These are phyloP conservation scores for Stagonosporopsis chrysanthemi DNA, from an alignment of 2,329 filamentous ascomycete species.

Conservation along the genomic window DNA sequence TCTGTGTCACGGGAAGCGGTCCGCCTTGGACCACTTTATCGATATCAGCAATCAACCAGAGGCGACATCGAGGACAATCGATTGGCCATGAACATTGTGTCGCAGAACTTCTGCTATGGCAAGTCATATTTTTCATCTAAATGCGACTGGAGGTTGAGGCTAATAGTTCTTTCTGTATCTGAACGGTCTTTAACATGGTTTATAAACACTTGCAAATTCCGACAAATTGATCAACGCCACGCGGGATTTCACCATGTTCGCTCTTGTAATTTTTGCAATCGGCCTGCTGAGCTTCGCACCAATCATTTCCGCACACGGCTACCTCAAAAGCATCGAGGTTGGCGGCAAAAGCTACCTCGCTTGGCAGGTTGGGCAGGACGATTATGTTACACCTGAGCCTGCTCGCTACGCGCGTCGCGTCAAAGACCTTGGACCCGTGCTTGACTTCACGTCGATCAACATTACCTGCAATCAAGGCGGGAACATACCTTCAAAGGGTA, in stretches of 20 bases:
- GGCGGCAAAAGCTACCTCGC: slow-evolving; percentile 25
- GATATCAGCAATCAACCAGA: neutral
- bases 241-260: neutral
- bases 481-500: slow-evolving; percentile 31
- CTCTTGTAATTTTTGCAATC: neutral
- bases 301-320: slow-evolving; percentile 19
- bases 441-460: slow-evolving; percentile 25
- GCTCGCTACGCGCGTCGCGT: slow-evolving; percentile 25
- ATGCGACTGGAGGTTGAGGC: neutral
- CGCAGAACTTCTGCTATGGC: too few species aligned
- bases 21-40: neutral
- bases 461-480: slow-evolving; percentile 35
- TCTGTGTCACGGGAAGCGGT: neutral
- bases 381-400: slow-evolving; percentile 27
- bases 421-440: slow-evolving; percentile 27
- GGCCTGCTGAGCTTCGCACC: slow-evolving; percentile 1
- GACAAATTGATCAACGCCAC: too few species aligned
- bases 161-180: neutral
- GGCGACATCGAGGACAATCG: neutral
- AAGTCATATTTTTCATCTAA: neutral
- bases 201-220: neutral
- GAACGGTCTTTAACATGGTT: too few species aligned
- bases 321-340: slow-evolving; percentile 25
- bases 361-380: slow-evolving; percentile 27
- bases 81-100: too few species aligned